Evolutionary conservation across 768 basidiomycete species (phyloP).

Genomic region (Pleurotus ostreatus): DNA sequence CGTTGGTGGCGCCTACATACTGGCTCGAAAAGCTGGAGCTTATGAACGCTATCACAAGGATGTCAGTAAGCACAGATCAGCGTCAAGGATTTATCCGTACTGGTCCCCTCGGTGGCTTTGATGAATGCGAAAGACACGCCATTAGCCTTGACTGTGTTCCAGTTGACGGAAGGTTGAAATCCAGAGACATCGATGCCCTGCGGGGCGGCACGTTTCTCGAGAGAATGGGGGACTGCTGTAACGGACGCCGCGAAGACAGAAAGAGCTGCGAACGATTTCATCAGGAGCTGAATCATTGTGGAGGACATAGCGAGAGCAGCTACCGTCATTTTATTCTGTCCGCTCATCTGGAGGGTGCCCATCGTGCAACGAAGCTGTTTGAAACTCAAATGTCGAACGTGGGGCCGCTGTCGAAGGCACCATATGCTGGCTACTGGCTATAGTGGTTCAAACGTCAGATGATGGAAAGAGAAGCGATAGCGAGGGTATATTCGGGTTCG

Average conservation of each 20-base stretch:
- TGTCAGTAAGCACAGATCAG: neutral
- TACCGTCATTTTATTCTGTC: too few relatives aligned
- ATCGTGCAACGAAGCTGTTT: too few relatives aligned
- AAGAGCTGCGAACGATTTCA: neutral
- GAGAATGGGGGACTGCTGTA: neutral
- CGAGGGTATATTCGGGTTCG: too few relatives aligned
- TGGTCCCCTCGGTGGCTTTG: slow-evolving; percentile 65
- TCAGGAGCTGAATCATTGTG: neutral
- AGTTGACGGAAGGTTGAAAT: slow-evolving; percentile 46
- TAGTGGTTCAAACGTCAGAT: too few relatives aligned
- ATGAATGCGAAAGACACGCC: slow-evolving; percentile 57
- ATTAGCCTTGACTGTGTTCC: slow-evolving; percentile 44
- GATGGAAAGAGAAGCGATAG: too few relatives aligned
- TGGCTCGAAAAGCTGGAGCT: slow-evolving; percentile 42
- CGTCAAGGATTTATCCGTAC: slow-evolving; percentile 22
- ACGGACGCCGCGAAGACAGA: neutral
- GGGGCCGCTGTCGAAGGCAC: too few relatives aligned
- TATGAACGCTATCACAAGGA: slow-evolving; percentile 25
- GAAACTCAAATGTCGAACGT: too few relatives aligned
- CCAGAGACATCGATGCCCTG: slow-evolving; percentile 53
- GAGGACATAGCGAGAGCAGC: too few relatives aligned
- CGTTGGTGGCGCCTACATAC: slow-evolving; percentile 52
- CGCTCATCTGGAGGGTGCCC: too few relatives aligned
- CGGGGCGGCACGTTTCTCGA: slow-evolving; percentile 31
- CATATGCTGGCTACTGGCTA: too few relatives aligned